Evolutionary conservation across 2,329 filamentous ascomycete genomes (phyloP).

Genomic region (Alternaria sp.): DNA sequence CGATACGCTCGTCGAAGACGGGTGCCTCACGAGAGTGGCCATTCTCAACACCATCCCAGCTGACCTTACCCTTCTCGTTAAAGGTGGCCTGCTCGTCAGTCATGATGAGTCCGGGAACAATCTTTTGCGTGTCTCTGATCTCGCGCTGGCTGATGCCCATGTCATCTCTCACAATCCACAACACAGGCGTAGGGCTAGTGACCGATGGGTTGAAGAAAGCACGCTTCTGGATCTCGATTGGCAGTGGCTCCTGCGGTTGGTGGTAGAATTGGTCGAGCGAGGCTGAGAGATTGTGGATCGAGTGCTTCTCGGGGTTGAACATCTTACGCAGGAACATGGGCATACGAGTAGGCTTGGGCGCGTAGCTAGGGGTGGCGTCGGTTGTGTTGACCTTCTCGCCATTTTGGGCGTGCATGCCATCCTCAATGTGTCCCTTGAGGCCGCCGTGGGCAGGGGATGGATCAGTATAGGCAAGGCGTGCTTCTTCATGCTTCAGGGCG

Average conservation of each 20-base stretch:
- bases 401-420: constrained; percentile 24
- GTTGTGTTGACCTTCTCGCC: constrained; percentile 17
- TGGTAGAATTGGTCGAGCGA: constrained; percentile 46
- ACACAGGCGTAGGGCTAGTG: constrained; percentile 52
- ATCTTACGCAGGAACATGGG: constrained; percentile 43
- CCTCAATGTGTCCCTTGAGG: constrained; percentile 31
- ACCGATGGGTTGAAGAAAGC: constrained; percentile 57
- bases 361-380: constrained; percentile 10
- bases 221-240: constrained; percentile 48
- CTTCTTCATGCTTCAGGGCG: constrained; percentile 43
- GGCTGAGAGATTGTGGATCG: constrained; percentile 38
- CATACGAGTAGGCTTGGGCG: constrained; percentile 37
- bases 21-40: constrained; percentile 54
- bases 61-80: constrained; percentile 56
- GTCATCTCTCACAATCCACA: constrained; percentile 58
- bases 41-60: constrained; percentile 52
- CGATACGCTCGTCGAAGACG: constrained; percentile 50
- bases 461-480: constrained; percentile 41
- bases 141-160: constrained; percentile 55
- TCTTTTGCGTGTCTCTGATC: constrained; percentile 52
- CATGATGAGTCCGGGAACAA: constrained; percentile 48
- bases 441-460: constrained; percentile 26
- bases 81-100: constrained; percentile 57
- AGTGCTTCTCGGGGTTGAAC: constrained; percentile 47
- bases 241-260: constrained; percentile 41